Base-by-base conservation (phyloP, 352 stramenopile species). In the Globisporangium paroecandrum region DNA sequence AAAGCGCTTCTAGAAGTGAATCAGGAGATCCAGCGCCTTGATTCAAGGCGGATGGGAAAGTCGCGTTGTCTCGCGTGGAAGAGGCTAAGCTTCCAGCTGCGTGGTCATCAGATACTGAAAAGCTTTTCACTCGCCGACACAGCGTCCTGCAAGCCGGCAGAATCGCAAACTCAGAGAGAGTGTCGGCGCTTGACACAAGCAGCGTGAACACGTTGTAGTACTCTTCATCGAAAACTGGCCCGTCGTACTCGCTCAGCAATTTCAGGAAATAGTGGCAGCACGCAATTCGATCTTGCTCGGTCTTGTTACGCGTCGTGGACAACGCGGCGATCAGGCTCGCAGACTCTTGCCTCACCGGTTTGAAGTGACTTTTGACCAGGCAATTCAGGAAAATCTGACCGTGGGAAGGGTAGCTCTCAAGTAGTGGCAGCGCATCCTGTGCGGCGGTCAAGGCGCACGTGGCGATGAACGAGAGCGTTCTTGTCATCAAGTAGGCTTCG, bases 131-230 rank as follows among this genome's bases (percentile, higher is more conserved):
- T 15, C 82, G 79, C 57, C 74, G 75, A 34, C 79, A 87, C 22
- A 90, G 64, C 32, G 67, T 87, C 56, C 68, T 69, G 15, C 79
- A 85, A 43, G 79, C 75, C 15, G 69, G 54, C 13, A 90, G 66
- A 66, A 89, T 77, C 18, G 70, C 66, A 36, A 90, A 85, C 9
- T 76, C 70, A 6, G 59, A 73, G 1, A 90, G 43, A 55, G 81
- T 69, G 7, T 83, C 70, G 10, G 73, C 76, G 60, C 69, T 83
- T 24, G 75, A 77, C 4, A 90, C 73, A n/a, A 90, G 76, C 25
- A 89, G 62, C 34, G 76, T 83, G 58, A 83, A 88, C 46, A 88
- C 77, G 54, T 79, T 79, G 61, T 86, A 90, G 69, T 89, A 90
- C 66, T 90, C 82, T 65, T 85, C 74, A 32, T 83, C 65, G 51